These are phyloP conservation scores for Kalmanozyma brasiliensis DNA, from an alignment of 1,284 basidiomycete species.

Conservation along the genomic window DNA sequence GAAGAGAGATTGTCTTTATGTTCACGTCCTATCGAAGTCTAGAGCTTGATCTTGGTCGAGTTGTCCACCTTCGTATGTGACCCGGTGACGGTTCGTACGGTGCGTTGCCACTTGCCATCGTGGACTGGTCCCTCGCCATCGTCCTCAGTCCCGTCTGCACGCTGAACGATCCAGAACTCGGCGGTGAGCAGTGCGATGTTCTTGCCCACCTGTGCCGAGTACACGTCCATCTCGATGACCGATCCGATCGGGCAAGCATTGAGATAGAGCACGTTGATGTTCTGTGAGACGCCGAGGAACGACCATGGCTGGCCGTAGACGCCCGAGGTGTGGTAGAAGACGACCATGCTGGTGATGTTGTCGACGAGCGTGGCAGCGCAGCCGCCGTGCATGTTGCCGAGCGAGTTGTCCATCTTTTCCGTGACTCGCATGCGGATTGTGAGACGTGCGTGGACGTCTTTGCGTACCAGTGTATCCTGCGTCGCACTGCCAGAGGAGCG, in stretches of 20 bases:
- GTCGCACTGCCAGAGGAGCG: conserved; percentile 19
- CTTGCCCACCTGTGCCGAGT: conserved; percentile 48
- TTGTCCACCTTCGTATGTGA: conserved; percentile 61
- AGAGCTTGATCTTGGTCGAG: conserved; percentile 44
- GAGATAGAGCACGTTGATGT: conserved; percentile 59
- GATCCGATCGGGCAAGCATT: conserved; percentile 51
- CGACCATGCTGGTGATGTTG: conserved; percentile 49
- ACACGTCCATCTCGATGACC: conserved; percentile 60
- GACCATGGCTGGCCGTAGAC: conserved; percentile 51
- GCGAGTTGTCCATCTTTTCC: conserved; percentile 53
- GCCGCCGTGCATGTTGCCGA: conserved; percentile 60
- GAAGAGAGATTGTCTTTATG: background rate
- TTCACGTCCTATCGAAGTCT: background rate
- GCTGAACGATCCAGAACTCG: conserved; percentile 54
- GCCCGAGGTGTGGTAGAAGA: conserved; percentile 52
- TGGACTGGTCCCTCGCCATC: conserved; percentile 27
- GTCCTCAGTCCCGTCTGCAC: conserved; percentile 33
- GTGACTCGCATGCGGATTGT: conserved; percentile 51
- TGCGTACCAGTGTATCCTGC: conserved; percentile 20
- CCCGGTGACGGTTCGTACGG: conserved; percentile 38
- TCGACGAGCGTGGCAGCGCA: conserved; percentile 56
- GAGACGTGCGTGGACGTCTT: conserved; percentile 41
- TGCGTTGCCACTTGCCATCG: conserved; percentile 45
- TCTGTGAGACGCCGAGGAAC: conserved; percentile 63
- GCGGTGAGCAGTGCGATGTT: conserved; percentile 47